Percentiles rank a stretch among this genome's conserved stretches.
phyloP scores from a whole-genome alignment of 352 stramenopile genomes.

The Phytopythium cucurbitacearum region DNA sequence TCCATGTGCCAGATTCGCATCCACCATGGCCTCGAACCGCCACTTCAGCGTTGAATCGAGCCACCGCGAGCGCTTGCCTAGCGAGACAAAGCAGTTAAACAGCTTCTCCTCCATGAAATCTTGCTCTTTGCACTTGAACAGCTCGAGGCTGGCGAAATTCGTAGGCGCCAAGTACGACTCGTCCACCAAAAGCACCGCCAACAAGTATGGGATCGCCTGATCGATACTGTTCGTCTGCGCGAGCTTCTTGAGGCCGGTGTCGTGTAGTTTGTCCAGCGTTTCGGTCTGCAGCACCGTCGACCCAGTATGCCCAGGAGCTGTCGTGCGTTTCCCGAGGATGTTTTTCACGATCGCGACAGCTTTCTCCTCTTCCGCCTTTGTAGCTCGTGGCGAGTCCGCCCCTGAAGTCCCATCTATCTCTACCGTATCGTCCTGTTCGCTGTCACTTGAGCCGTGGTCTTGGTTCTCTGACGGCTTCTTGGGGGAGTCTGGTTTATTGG shows the following conservation, averaged over 20 bases:
- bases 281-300: slow-evolving; percentile 23
- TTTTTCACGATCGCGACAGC: slow-evolving; percentile 40
- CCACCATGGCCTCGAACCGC: slow-evolving; percentile 51
- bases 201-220: slow-evolving; percentile 39
- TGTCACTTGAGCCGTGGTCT: slow-evolving; percentile 3
- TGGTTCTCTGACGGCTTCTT: background rate
- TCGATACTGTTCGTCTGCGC: slow-evolving; percentile 21
- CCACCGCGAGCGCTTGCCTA: slow-evolving; percentile 46
- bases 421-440: slow-evolving; percentile 8
- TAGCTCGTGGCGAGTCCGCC: background rate
- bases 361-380: slow-evolving; percentile 24
- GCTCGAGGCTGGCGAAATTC: slow-evolving; percentile 51
- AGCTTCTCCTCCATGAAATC: slow-evolving; percentile 52
- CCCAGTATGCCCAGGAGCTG: background rate
- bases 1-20: slow-evolving; percentile 39
- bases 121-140: slow-evolving; percentile 55
- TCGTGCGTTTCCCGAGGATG: slow-evolving; percentile 31
- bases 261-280: slow-evolving; percentile 56
- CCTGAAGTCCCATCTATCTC: slow-evolving; percentile 7
- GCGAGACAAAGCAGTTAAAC: slow-evolving; percentile 31
- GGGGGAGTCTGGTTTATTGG: background rate
- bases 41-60: slow-evolving; percentile 34
- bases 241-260: slow-evolving; percentile 41
- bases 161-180: slow-evolving; percentile 41
- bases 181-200: slow-evolving; percentile 47